phyloP scores from a whole-genome alignment of 441 rosid species.

The Jatropha multifida region DNA sequence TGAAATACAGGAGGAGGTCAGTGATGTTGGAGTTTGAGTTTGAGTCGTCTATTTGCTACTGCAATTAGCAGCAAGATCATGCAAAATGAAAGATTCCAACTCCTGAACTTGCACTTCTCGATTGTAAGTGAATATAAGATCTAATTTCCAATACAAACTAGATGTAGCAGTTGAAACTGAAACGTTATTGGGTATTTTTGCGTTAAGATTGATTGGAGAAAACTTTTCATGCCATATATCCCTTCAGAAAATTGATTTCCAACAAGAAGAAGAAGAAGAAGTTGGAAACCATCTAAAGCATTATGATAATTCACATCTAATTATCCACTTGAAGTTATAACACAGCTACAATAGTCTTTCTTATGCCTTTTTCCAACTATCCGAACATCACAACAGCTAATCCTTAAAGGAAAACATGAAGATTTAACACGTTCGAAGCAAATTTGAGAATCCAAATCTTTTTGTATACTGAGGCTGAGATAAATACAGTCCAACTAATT shows the following conservation, averaged over 20 bases:
- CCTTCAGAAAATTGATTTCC: no score
- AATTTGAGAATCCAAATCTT: not conserved
- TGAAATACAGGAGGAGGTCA: slow-evolving; percentile 28
- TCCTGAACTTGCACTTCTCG: no score
- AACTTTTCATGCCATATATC: no score
- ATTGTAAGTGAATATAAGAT: no score
- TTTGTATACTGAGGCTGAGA: not conserved
- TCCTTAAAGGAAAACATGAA: not conserved
- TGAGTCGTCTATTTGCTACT: no score
- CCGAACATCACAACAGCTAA: not conserved
- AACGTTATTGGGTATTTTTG: no score
- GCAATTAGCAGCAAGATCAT: no score
- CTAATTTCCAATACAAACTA: no score
- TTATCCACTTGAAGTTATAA: not conserved
- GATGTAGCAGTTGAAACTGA: no score
- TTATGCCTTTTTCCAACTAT: not conserved
- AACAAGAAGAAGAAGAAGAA: not conserved
- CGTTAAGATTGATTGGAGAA: no score
- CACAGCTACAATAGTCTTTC: not conserved
- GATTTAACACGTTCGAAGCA: not conserved
- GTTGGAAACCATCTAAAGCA: not conserved
- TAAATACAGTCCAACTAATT: not conserved
- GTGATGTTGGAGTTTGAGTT: not conserved
- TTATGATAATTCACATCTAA: not conserved
- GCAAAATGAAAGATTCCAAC: no score